Base-by-base conservation (phyloP, 768 basidiomycete genomes). In the Lactarius psammicola region DNA sequence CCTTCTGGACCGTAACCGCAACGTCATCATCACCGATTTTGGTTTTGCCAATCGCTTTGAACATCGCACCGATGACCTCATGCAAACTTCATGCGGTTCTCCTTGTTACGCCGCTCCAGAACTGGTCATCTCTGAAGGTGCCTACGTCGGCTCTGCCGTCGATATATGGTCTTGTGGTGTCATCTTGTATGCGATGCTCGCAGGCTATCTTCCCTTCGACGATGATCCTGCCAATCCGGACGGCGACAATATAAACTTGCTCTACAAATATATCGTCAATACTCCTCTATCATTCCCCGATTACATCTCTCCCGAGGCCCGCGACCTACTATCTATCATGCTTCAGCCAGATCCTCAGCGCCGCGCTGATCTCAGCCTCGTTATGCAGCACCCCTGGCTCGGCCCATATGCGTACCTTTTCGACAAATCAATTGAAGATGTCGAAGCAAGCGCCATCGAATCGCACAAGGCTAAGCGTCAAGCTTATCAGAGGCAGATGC, bases 91-190 rank as follows among this genome's bases (percentile, higher is more conserved):
- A 69, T 98, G 97, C 69, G 97, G 97, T 18, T 92, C 89, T 33
- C 97, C 97, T 0, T 99, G 97, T 77, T 99, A 98, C 75, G 97
- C 97, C 6, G 97, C 97, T 0, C 97, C 97, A 0, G 97, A 99
- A 75, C 82, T 99, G 13, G 97, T 99, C 77, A 95, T 98, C 70
- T 93, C 91, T 33, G 97, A 98, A 73, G 97, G 97, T 18, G 84
- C 95, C 26, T 98, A 98, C 71, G 94, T 98, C 38, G 97, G 97
- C 17, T 93, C 92, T 36, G 95, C 97, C 1, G 97, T 98, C 69
- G 97, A 98, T 72, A 96, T 99, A 74, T 99, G 94, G 94, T 89
- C 87, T 38, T 97, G 94, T 69, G 94, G 94, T 44, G 95, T 97
- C 65, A 97, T 97, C 72, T 82, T 97, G 6, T 97, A 97, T 74